Evolutionary conservation across 176 grass and related monocot species (phyloP).

Genomic region (Rhynchospora pubera): DNA sequence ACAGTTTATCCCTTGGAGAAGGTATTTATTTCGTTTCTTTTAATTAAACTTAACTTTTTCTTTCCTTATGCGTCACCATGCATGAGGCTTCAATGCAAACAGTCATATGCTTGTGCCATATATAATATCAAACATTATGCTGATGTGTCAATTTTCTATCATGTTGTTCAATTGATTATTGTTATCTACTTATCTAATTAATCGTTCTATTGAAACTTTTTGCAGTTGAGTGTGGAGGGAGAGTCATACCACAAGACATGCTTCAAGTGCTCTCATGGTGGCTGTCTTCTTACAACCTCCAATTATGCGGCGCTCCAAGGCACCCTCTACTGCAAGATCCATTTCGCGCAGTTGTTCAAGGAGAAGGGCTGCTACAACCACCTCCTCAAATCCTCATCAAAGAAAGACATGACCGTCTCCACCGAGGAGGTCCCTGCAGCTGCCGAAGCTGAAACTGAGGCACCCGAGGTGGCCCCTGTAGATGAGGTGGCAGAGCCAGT

Average conservation of each 20-base stretch:
- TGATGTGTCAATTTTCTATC: background rate
- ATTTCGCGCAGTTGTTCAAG: conserved; percentile 92
- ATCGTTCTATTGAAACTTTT: background rate
- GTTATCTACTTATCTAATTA: background rate
- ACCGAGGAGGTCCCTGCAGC: conserved; percentile 17
- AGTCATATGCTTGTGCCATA: background rate
- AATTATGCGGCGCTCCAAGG: conserved; percentile 75
- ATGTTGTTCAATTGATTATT: too few relatives aligned
- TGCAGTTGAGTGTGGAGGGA: conserved; percentile 66
- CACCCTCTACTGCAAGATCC: conserved; percentile 90
- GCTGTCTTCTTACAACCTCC: conserved; percentile 73
- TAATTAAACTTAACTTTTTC: background rate
- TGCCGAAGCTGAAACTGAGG: background rate
- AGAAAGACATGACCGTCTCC: conserved; percentile 34
- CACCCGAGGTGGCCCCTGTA: background rate
- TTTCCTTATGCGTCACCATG: background rate
- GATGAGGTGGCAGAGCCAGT: background rate
- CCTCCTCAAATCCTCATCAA: conserved; percentile 53
- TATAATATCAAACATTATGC: background rate
- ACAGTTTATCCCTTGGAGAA: conserved; percentile 59
- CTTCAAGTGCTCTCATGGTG: conserved; percentile 88
- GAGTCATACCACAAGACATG: conserved; percentile 87
- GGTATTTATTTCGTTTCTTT: conserved; percentile 26
- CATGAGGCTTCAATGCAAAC: background rate
- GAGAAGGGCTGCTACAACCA: conserved; percentile 96